A percentile compares a stretch with the other conserved stretches of the same genome.
Conservation (phyloP, 305 asterid species). For the Fraxinus sp. region DNA sequence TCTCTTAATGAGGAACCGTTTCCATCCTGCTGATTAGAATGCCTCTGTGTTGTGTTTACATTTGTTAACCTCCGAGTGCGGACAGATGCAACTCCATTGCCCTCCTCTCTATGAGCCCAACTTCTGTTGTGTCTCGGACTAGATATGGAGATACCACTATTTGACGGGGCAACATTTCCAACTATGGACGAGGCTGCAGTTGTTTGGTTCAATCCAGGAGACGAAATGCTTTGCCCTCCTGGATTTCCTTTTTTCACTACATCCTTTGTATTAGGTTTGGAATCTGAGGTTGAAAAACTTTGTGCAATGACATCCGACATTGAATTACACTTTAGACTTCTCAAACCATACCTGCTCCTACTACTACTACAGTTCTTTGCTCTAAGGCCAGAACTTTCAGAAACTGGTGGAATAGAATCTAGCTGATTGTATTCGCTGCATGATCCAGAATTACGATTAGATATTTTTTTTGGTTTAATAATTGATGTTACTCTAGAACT, state of each 20-base stretch:
- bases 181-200: constrained; percentile 23
- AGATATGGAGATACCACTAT: constrained; percentile 41
- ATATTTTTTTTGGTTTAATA: constrained; percentile 29
- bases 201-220: constrained; percentile 40
- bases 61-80: constrained; percentile 42
- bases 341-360: constrained; percentile 33
- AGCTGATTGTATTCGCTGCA: constrained; percentile 32
- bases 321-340: constrained; percentile 48
- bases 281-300: constrained; percentile 38
- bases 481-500: constrained; percentile 39
- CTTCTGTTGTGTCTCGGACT: constrained; percentile 34
- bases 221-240: constrained; percentile 56
- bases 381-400: constrained; percentile 32
- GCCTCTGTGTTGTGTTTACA: constrained; percentile 34
- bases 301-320: constrained; percentile 40
- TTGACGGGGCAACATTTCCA: constrained; percentile 27
- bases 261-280: constrained; percentile 39
- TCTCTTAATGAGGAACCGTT: constrained; percentile 33
- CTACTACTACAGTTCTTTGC: constrained; percentile 30
- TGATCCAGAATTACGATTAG: constrained; percentile 30
- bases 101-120: constrained; percentile 34
- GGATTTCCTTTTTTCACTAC: constrained; percentile 32
- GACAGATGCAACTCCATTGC: constrained; percentile 32
- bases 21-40: constrained; percentile 32
- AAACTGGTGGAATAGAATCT: constrained; percentile 30